Conservation (phyloP, 2,329 filamentous ascomycete genomes). For the Neonectria sp. region DNA sequence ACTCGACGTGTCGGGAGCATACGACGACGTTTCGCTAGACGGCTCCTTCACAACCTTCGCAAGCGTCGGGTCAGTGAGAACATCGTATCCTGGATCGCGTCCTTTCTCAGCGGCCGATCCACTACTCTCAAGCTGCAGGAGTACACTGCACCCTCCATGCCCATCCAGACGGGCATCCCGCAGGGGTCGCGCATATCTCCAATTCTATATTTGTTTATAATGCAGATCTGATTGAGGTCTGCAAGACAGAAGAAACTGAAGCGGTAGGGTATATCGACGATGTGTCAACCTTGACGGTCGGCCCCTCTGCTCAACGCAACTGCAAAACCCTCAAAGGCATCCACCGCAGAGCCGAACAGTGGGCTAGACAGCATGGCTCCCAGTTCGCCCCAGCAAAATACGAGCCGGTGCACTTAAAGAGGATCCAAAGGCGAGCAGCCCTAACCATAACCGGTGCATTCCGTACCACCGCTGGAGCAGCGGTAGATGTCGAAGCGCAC, state of each 20-base stretch:
- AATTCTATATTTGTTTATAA: not conserved
- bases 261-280: not conserved
- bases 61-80: conserved; percentile 33
- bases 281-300: not conserved
- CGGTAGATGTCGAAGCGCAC: no score
- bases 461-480: not conserved
- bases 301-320: not conserved
- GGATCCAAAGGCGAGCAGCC: conserved; percentile 45
- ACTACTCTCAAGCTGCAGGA: not conserved
- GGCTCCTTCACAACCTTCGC: conserved; percentile 35
- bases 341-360: not conserved
- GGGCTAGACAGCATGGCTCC: not conserved
- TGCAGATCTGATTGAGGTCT: not conserved
- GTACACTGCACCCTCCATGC: not conserved
- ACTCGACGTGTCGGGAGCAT: conserved; percentile 35
- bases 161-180: not conserved
- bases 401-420: not conserved
- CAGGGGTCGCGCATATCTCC: not conserved
- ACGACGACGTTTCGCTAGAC: conserved; percentile 34
- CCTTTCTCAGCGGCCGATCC: not conserved
- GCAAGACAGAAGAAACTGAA: no score
- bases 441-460: not conserved
- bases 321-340: not conserved
- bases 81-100: conserved; percentile 39
- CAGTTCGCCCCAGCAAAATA: no score